These are phyloP conservation scores for Xylariaceae sp. DNA, from an alignment of 2,329 filamentous ascomycete species.

Conservation along the genomic window DNA sequence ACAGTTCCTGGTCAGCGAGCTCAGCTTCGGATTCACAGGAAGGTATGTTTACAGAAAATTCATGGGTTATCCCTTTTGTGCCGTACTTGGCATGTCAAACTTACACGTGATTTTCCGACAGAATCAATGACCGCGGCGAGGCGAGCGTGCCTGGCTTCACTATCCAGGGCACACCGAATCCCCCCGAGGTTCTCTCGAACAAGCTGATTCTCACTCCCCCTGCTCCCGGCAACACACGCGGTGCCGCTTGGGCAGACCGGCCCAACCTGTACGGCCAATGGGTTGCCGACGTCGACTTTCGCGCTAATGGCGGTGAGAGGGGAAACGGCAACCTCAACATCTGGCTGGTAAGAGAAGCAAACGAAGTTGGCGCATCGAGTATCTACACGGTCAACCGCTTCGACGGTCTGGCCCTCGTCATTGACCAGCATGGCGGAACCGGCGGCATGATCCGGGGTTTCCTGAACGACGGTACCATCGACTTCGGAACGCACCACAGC, in stretches of 20 bases:
- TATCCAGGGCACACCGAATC: conserved; percentile 48
- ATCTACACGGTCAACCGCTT: conserved; percentile 82
- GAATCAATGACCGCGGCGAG: conserved; percentile 59
- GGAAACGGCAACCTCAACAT: conserved; percentile 87
- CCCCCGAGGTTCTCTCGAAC: conserved; percentile 71
- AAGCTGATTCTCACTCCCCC: conserved; percentile 88
- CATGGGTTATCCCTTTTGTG: no score
- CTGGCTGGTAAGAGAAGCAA: conserved; percentile 75
- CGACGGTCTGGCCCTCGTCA: conserved; percentile 80
- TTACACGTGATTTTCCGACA: conserved; percentile 30
- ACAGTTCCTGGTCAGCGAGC: conserved; percentile 63
- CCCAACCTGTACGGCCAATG: conserved; percentile 62
- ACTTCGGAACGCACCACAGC: conserved; percentile 69
- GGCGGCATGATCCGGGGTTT: conserved; percentile 85
- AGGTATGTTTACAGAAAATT: conserved; percentile 39
- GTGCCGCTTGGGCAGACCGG: conserved; percentile 72
- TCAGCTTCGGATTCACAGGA: conserved; percentile 71
- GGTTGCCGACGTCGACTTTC: conserved; percentile 80
- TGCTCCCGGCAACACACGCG: conserved; percentile 77
- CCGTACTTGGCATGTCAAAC: conserved; percentile 4
- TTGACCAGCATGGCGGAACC: conserved; percentile 74
- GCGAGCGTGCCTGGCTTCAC: conserved; percentile 50
- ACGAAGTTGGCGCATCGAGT: conserved; percentile 63
- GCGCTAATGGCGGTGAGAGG: conserved; percentile 77
- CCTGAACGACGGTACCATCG: conserved; percentile 80